Conservation (phyloP, 208 protist genomes). For the Naegleria fowleri region DNA sequence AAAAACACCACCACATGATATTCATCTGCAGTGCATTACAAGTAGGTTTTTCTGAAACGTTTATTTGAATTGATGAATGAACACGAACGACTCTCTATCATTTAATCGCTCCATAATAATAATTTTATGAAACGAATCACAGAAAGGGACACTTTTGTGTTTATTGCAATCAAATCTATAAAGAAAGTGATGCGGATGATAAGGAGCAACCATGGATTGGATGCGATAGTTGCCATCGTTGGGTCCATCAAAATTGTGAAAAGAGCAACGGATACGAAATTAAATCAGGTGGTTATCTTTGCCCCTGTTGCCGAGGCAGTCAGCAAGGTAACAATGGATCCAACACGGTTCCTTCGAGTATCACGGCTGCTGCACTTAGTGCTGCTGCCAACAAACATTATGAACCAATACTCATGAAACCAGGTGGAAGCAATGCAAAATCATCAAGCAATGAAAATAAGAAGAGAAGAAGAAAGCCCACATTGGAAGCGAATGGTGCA, state of each 20-base stretch:
- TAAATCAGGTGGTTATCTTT: neutral
- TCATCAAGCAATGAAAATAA: neutral
- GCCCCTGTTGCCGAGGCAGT: neutral
- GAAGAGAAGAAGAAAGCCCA: neutral
- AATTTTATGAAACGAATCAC: no score
- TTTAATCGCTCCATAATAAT: no score
- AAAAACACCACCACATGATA: no score
- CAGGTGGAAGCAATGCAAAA: neutral
- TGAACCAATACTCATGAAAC: neutral
- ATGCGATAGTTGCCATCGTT: constrained; percentile 5
- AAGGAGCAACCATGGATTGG: constrained; percentile 2
- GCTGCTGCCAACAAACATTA: neutral
- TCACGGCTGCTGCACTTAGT: neutral
- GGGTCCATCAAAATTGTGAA: constrained; percentile 25
- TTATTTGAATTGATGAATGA: no score
- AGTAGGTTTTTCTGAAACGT: neutral
- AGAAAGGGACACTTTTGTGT: constrained; percentile 9
- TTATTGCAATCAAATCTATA: constrained; percentile 23
- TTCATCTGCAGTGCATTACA: neutral
- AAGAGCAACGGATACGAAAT: neutral
- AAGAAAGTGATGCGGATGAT: constrained; percentile 13
- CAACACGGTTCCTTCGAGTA: neutral
- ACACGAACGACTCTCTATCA: no score
- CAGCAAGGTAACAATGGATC: neutral
- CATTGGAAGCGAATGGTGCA: neutral